Base-by-base conservation (phyloP, 2,329 filamentous ascomycete genomes). In the Trichoderma sp. region DNA sequence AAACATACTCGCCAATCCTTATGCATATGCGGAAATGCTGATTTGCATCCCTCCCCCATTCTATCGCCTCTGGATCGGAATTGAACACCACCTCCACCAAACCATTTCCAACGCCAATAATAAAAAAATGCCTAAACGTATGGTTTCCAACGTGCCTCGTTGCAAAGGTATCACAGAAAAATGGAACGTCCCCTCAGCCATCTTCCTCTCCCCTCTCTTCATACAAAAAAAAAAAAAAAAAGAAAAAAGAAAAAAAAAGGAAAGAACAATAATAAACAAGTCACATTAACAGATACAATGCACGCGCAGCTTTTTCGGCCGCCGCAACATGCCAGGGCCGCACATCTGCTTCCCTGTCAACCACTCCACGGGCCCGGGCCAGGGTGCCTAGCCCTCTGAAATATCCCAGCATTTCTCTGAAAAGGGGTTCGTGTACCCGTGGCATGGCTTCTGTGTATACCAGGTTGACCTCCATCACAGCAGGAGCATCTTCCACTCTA, bases 241-340 rank as follows among this genome's bases (percentile, higher is more conserved):
- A 29, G 5, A 12, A n/a, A 7, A 39, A 29, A 27, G 4, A 4
- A 10, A 12, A 39, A 42, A 25, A 17, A 12, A 4, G 22, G 19
- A 19, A 17, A 29, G 5, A 12, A n/a, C n/a, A n/a, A n/a, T n/a
- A n/a, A n/a, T n/a, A n/a, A n/a, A n/a, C n/a, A n/a, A 7, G 37
- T 84, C 80, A 92, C 84, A 90, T 85, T 73, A 89, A 78, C 73
- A 87, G 80, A 76, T 88, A 87, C 74, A 94, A 77, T 22, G 85
- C 89, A 75, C 86, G 82, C 4, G 89, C 88, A 2, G 86, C 90
- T 78, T 90, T 90, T 77, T 90, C 85, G 2, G 89, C 91, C 19
- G 87, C 89, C 13, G 88, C 89, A 69, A 94, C 81, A 81, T 94
- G 92, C 90, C 92, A 92, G 19, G 92, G 92, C 73, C 91, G 80